Evolutionary conservation across 768 basidiomycete genomes (phyloP).

Genomic region (Russula vinacea): DNA sequence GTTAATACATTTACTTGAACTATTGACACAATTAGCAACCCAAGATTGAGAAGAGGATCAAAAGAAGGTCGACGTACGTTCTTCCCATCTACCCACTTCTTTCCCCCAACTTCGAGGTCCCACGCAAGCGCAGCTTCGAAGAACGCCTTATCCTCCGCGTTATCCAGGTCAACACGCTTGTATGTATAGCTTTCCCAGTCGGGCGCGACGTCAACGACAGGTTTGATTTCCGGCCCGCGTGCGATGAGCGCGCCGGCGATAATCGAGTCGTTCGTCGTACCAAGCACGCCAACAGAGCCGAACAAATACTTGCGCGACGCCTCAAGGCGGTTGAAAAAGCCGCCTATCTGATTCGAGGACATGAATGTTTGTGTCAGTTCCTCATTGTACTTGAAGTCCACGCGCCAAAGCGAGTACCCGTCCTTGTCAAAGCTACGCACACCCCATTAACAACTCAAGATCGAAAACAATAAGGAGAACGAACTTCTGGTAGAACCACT

Average conservation of each 20-base stretch:
- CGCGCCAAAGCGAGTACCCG: slow-evolving; percentile 88
- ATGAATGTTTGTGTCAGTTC: slow-evolving; percentile 92
- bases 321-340: slow-evolving; percentile 98
- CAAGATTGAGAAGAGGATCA: background rate
- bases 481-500: slow-evolving; percentile 97
- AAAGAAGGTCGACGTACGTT: slow-evolving; percentile 53
- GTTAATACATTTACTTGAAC: slow-evolving; percentile 36
- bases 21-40: slow-evolving; percentile 20
- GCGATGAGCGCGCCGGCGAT: slow-evolving; percentile 81
- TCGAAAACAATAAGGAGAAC: slow-evolving; percentile 33
- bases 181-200: slow-evolving; percentile 90
- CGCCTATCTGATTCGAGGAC: slow-evolving; percentile 90
- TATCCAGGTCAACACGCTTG: slow-evolving; percentile 70
- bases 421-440: slow-evolving; percentile 71
- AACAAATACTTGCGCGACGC: slow-evolving; percentile 96
- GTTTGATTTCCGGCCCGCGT: slow-evolving; percentile 71
- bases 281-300: slow-evolving; percentile 89
- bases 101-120: slow-evolving; percentile 86
- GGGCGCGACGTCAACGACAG: slow-evolving; percentile 77
- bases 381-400: slow-evolving; percentile 95
- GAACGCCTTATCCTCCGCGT: slow-evolving; percentile 77
- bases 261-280: slow-evolving; percentile 68
- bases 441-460: slow-evolving; percentile 18
- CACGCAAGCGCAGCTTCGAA: slow-evolving; percentile 92
- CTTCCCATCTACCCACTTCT: slow-evolving; percentile 90